Percentiles rank a stretch among this genome's conserved stretches.
phyloP scores from a whole-genome alignment of 106 monocot species.

The Dendrobium nobile region DNA sequence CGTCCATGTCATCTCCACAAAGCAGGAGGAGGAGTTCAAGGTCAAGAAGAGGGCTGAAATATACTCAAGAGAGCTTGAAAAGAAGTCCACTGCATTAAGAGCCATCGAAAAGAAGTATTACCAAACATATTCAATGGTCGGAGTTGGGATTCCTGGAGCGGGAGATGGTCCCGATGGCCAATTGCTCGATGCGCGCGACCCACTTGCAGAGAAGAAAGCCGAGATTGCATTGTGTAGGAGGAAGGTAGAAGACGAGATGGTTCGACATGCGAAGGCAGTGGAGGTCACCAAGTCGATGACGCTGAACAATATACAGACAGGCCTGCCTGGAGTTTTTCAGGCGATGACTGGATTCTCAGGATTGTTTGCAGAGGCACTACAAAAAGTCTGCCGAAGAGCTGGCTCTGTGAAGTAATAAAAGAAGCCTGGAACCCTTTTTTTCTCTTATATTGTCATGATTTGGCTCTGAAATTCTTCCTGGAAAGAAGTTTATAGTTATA shows the following conservation, averaged over 20 bases:
- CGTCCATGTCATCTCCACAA: slow-evolving; percentile 63
- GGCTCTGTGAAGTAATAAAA: slow-evolving; percentile 25
- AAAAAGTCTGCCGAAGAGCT: slow-evolving; percentile 51
- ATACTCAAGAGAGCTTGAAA: slow-evolving; percentile 75
- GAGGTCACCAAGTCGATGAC: slow-evolving; percentile 74
- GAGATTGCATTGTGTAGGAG: slow-evolving; percentile 55
- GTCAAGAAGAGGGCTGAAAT: slow-evolving; percentile 61
- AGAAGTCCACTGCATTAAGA: slow-evolving; percentile 64
- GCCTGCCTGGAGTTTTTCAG: slow-evolving; percentile 82
- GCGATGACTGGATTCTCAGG: slow-evolving; percentile 81
- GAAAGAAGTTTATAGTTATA: not conserved
- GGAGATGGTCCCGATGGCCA: slow-evolving; percentile 27
- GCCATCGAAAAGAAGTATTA: slow-evolving; percentile 85
- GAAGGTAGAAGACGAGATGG: slow-evolving; percentile 76
- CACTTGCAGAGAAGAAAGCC: slow-evolving; percentile 54
- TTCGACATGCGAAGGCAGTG: slow-evolving; percentile 43
- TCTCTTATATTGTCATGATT: not conserved
- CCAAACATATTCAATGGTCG: slow-evolving; percentile 73
- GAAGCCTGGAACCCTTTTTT: not conserved
- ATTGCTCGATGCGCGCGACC: slow-evolving; percentile 55
- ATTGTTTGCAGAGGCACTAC: slow-evolving; percentile 49
- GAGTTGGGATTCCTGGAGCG: slow-evolving; percentile 43
- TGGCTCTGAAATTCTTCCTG: not conserved
- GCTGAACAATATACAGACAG: slow-evolving; percentile 78
- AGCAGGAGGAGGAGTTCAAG: slow-evolving; percentile 76